Conservation (phyloP, 345 rosid genomes). For the Salix koriyanagi region DNA sequence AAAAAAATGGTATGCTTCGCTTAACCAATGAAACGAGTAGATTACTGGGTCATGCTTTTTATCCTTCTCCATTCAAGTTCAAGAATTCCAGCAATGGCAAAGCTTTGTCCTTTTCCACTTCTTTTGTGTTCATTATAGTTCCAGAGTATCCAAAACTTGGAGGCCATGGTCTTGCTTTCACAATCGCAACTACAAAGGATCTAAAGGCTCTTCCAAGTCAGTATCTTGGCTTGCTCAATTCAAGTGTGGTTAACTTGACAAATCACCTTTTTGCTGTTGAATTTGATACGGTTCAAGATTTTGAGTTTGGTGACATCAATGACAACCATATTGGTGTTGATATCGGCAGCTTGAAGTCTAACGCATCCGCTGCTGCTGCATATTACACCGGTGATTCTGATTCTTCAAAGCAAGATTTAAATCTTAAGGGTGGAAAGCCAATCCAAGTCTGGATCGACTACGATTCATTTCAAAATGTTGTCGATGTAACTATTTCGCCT, state of each 20-base stretch:
- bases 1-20: constrained; percentile 16
- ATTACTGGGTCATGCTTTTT: constrained; percentile 24
- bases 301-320: constrained; percentile 23
- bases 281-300: constrained; percentile 26
- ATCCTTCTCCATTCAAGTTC: constrained; percentile 14
- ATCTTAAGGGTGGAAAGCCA: constrained; percentile 14
- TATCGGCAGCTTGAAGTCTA: constrained; percentile 17
- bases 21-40: constrained; percentile 18
- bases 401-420: constrained; percentile 6
- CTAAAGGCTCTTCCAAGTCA: constrained; percentile 20
- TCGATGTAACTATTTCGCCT: constrained; percentile 23
- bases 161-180: constrained; percentile 29
- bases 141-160: constrained; percentile 25
- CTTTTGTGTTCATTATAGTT: constrained; percentile 18
- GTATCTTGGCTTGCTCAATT: constrained; percentile 21
- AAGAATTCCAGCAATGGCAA: constrained; percentile 11
- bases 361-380: constrained; percentile 14
- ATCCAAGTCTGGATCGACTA: constrained; percentile 26
- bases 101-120: constrained; percentile 19
- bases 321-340: constrained; percentile 28
- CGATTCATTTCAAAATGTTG: constrained; percentile 16
- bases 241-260: constrained; percentile 12
- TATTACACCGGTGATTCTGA: constrained; percentile 1
- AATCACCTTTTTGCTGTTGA: constrained; percentile 21
- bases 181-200: constrained; percentile 20